Percentiles rank a stretch among this genome's conserved stretches.
Evolutionary conservation across 2,329 filamentous ascomycete genomes (phyloP).

Genomic region (Tolypocladium ovalisporum): DNA sequence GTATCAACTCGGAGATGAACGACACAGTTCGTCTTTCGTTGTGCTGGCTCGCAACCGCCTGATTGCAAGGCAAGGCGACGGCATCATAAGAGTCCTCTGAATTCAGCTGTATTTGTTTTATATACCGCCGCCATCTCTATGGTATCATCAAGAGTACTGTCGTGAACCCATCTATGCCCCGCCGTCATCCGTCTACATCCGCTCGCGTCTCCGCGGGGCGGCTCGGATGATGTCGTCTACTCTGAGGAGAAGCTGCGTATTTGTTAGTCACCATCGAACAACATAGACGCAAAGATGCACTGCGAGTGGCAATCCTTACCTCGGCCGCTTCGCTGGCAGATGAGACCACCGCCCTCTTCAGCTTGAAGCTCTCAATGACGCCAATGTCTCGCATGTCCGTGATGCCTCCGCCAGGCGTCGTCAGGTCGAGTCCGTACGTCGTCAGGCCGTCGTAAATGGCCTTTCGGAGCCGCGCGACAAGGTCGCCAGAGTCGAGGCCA

Average conservation of each 20-base stretch:
- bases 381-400: conserved; percentile 92
- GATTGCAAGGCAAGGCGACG: background rate
- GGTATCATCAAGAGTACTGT: background rate
- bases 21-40: background rate
- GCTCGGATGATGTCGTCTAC: conserved; percentile 98
- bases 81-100: background rate
- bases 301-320: conserved; percentile 45
- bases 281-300: background rate
- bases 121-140: background rate
- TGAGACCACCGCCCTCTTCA: conserved; percentile 95
- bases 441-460: conserved; percentile 92
- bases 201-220: conserved; percentile 54
- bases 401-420: conserved; percentile 83
- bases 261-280: background rate
- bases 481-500: conserved; percentile 86
- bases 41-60: background rate
- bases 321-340: conserved; percentile 95
- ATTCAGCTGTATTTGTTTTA: background rate
- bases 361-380: conserved; percentile 95
- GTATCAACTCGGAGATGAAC: background rate
- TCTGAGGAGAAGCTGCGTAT: conserved; percentile 65
- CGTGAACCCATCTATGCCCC: conserved; percentile 1
- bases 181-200: conserved; percentile 18
- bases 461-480: conserved; percentile 84
- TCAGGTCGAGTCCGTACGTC: conserved; percentile 80